These are phyloP conservation scores for Flueggea neowawraea DNA, from an alignment of 441 rosid species.

Conservation along the genomic window DNA sequence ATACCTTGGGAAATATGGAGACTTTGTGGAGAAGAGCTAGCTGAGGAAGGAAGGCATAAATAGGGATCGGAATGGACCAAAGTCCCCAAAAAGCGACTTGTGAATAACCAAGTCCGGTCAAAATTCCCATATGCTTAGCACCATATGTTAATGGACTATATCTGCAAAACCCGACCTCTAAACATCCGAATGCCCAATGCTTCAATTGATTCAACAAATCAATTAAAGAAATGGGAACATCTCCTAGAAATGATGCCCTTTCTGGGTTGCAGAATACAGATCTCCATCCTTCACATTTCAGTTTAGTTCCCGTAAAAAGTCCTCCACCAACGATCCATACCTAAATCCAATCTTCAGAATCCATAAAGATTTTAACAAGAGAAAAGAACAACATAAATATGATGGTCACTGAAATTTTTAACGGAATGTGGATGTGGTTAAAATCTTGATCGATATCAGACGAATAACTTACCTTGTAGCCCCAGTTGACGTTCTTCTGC, in stretches of 20 bases:
- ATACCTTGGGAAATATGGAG: slow-evolving; percentile 56
- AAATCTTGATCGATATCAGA: no score
- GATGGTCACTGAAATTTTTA: no score
- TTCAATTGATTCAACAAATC: slow-evolving; percentile 40
- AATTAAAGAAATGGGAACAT: slow-evolving; percentile 29
- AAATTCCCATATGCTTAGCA: slow-evolving; percentile 25
- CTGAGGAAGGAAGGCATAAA: slow-evolving; percentile 59
- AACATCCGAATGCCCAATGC: slow-evolving; percentile 57
- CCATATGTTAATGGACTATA: slow-evolving; percentile 36
- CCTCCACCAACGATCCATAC: no score
- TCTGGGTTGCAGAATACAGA: no score
- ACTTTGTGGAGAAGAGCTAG: slow-evolving; percentile 45
- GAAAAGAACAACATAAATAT: no score
- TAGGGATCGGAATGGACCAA: slow-evolving; percentile 36
- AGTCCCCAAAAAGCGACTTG: slow-evolving; percentile 32
- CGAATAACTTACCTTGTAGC: no score
- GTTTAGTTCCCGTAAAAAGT: no score
- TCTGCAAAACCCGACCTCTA: slow-evolving; percentile 36
- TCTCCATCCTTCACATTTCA: no score
- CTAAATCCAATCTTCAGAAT: no score
- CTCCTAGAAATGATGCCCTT: slow-evolving; percentile 47
- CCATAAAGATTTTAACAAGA: no score
- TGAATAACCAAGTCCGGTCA: slow-evolving; percentile 38
- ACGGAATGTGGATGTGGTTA: no score
- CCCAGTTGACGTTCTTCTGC: no score